These are phyloP conservation scores for Spergularia azorica DNA, from an alignment of 179 eudicot species.

Conservation along the genomic window DNA sequence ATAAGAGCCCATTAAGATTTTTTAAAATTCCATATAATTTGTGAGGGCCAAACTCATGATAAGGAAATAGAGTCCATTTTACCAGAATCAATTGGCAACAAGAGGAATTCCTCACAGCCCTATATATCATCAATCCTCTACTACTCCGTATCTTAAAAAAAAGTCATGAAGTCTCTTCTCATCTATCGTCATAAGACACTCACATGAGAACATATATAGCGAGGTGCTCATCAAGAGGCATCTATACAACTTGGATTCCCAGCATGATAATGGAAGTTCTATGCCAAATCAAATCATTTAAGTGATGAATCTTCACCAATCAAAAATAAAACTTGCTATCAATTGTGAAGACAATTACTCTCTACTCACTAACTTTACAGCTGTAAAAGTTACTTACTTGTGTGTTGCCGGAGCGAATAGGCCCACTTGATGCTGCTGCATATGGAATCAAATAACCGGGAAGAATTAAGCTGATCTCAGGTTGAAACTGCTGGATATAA, in stretches of 20 bases:
- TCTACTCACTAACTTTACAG: not conserved
- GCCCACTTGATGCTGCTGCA: constrained; percentile 88
- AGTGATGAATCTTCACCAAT: not conserved
- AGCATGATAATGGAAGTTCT: not conserved
- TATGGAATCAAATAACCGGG: constrained; percentile 82
- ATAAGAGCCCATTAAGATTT: too few relatives aligned
- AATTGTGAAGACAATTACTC: not conserved
- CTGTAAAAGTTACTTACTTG: constrained; percentile 48
- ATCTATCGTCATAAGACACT: too few relatives aligned
- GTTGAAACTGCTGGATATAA: constrained; percentile 79
- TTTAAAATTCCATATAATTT: not conserved
- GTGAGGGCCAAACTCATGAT: not conserved
- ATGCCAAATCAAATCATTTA: not conserved
- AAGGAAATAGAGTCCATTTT: not conserved
- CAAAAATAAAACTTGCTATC: not conserved
- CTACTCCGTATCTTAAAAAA: too few relatives aligned
- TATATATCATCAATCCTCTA: not conserved
- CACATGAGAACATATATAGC: not conserved
- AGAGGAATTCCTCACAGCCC: not conserved
- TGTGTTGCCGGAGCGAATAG: constrained; percentile 55
- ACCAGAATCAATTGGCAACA: not conserved
- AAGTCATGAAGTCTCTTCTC: too few relatives aligned
- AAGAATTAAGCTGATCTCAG: constrained; percentile 58
- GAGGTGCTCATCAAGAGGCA: not conserved
- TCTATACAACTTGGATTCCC: not conserved